Evolutionary conservation across 306 rosid species (phyloP), one percentile per base, ranked within the genome.

Genomic region (Macrotyloma uniflorum): DNA sequence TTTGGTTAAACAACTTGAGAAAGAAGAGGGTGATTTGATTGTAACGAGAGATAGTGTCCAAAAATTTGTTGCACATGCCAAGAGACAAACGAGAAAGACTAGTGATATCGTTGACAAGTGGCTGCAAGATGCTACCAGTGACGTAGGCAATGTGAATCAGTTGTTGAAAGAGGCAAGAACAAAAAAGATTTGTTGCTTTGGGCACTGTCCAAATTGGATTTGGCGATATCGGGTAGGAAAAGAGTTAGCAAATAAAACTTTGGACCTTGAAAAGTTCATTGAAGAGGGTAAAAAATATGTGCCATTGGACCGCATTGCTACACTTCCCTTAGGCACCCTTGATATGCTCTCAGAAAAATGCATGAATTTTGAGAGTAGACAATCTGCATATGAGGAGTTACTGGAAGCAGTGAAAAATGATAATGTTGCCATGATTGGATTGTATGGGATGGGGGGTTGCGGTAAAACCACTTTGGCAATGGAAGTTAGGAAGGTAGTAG

Each of bases 391-490:
- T 11, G 20, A 58, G 4, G 1, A 69, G 5, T 54, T 70, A 30
- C 14, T 70, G 54, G 71, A 78, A 32, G 70, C 77, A 46, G 0
- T 79, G 12, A 33, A 30, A 70, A 63, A 35, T 59, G 64, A 70
- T 6, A 22, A 28, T 42, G 32, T 23, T 20, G 0, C 3, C 11
- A 46, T 47, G 50, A 70, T 79, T 58, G 77, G 83, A 6, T 70
- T 79, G 65, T 58, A 43, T 58, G 82, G 78, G 8, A 55, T 47
- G 63, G 78, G 64, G 10, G 72, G 78, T 24, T 61, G 54, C 7
- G 78, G 83, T 36, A 80, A 73, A 73, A 80, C 84, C 22, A 72
- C 75, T 0, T 8, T 80, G 19, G 79, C 38, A 12, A 28, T 51
- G 65, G 69, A 64, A 3, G 28, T 53, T 3, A 19, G 8, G 4